Evolutionary conservation across 768 basidiomycete genomes (phyloP), one percentile per base, ranked within the genome.

Genomic region (Suillus bovinus): DNA sequence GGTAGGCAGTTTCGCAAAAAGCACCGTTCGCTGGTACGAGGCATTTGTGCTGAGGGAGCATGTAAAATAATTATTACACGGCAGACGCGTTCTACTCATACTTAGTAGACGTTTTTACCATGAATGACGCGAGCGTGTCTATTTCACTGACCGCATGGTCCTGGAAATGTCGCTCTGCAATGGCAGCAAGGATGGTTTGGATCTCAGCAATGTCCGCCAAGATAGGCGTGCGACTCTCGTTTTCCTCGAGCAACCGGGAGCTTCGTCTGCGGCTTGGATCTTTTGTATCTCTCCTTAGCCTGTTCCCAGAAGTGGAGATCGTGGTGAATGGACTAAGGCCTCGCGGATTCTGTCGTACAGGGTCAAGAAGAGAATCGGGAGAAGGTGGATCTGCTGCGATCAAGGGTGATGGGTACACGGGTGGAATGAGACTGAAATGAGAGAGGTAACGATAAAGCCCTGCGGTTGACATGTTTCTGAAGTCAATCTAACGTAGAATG

Each of bases 101-200:
- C 73, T 84, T 86, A 7, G 74, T 81, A 13, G 55, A 56, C n/a
- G 76, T 71, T 73, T 88, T 90, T 56, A 92, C 83, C 89, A 93
- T 89, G 67, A 93, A 93, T 34, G 86, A 83, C 22, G 90, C 89
- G 44, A 93, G 77, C n/a, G 87, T 89, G 63, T 93, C 92, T 53
- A 91, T 86, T 74, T 94, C 92, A 72, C 88, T 87, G 20, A 81
- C 74, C 14, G 75, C 68, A 61, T 84, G 78, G 42, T 88, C 85
- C 61, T 83, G 79, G 71, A 91, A 93, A 74, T 94, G 92, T 59
- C 80, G 80, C 68, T 91, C 88, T 2, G 86, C 90, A 44, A 94
- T 81, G 9, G 78, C 76, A 3, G 91, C 91, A 38, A 94, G 75
- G 49, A 89, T 81, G 0, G 72, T 78, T 62, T 91, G 87, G 17